Conservation (phyloP, 495 filamentous ascomycete genomes). For the Symbiotaphrina buchneri region DNA sequence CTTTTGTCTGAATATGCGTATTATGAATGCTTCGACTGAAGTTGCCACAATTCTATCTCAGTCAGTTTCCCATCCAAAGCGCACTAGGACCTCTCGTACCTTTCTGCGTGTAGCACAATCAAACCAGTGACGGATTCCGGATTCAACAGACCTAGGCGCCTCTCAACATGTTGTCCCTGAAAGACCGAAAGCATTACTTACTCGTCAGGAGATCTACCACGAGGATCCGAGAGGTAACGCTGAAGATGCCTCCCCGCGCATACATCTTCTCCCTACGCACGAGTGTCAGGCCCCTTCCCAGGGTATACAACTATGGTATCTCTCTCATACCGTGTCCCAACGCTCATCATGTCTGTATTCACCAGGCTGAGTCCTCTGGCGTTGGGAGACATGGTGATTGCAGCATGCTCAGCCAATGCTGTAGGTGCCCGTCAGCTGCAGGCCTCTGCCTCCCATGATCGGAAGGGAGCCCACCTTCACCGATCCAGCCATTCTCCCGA, state of each 20-base stretch:
- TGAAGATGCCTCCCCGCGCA: slow-evolving; percentile 70
- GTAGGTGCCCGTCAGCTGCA: slow-evolving; percentile 7
- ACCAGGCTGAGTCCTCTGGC: slow-evolving; percentile 75
- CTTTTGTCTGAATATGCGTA: slow-evolving; percentile 79
- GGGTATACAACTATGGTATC: too few relatives aligned
- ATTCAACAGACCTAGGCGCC: slow-evolving; percentile 34
- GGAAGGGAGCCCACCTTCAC: slow-evolving; percentile 34
- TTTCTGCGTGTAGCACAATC: slow-evolving; percentile 74
- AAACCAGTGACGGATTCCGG: slow-evolving; percentile 75
- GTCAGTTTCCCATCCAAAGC: slow-evolving; percentile 6
- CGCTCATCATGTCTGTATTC: slow-evolving; percentile 82
- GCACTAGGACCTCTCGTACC: slow-evolving; percentile 16
- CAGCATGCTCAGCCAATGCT: slow-evolving; percentile 83
- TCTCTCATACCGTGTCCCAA: slow-evolving; percentile 34
- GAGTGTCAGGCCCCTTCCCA: slow-evolving; percentile 8
- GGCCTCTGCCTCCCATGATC: background rate
- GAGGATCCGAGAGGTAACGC: slow-evolving; percentile 86
- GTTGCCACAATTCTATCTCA: slow-evolving; percentile 48
- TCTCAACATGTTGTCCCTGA: slow-evolving; percentile 7
- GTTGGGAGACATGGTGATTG: slow-evolving; percentile 51
- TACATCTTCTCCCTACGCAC: slow-evolving; percentile 64
- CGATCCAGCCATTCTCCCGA: slow-evolving; percentile 84
- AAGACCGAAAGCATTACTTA: slow-evolving; percentile 9
- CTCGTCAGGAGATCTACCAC: slow-evolving; percentile 78
- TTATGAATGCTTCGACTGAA: slow-evolving; percentile 81